Evolutionary conservation across 176 grass and related monocot genomes (phyloP), one percentile per base, ranked within the genome.

Genomic region (Cenchrus americanus): DNA sequence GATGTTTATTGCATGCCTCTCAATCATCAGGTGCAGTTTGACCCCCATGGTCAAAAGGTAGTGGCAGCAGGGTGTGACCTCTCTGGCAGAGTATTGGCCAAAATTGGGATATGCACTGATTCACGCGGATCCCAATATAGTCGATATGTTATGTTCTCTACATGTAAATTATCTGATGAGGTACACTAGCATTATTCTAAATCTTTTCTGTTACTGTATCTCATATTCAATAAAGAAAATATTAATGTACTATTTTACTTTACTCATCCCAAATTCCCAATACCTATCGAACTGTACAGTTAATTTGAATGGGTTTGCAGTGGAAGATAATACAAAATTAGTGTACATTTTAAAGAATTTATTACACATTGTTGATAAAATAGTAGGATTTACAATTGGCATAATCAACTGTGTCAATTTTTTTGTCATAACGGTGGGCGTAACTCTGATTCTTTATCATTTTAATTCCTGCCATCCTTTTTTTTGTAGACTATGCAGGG

Each of bases 161-260:
- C 70, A 4, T 52, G 70, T 52, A 73, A 73, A 73, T 73, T 73
- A 73, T 73, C 70, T n/a, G n/a, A n/a, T 73, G 47, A 73, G 69
- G 69, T 73, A 73, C 11, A 30, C 69, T 17, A 30, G 1, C 69
- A 51, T 51, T 72, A 8, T 24, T 51, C 8, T 52, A 14, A 51
- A 51, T 71, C 10, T 47, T 43, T 71, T 48, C 3, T 47, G 42
- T 70, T n/a, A n/a, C n/a, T n/a, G n/a, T n/a, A n/a, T n/a, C n/a
- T n/a, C n/a, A n/a, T n/a, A n/a, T n/a, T n/a, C n/a, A n/a, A n/a
- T n/a, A n/a, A n/a, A n/a, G n/a, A n/a, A n/a, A 26, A 47, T 47
- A 46, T 70, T 18, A 47, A 2, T 22, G 40, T 47, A 47, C 67
- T 47, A n/a, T 70, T 17, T 70, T 70, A 1, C 12, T 49, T 49